phyloP scores from a whole-genome alignment of 768 basidiomycete species.

The Boletus edulis region DNA sequence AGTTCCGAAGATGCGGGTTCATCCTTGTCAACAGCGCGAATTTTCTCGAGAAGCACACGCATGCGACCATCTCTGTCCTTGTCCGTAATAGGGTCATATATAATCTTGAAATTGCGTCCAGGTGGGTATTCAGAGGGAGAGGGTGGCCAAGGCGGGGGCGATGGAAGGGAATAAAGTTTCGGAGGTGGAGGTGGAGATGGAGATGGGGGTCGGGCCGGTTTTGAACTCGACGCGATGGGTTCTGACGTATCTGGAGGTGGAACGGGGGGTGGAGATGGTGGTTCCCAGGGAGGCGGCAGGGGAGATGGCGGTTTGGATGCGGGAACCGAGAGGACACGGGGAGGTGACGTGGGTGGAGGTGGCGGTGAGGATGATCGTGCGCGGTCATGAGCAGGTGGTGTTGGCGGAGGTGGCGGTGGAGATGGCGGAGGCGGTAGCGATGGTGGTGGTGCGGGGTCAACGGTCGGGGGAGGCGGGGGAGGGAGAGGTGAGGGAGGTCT shows the following conservation, averaged over 20 bases:
- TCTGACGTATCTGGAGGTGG: slow-evolving; percentile 28
- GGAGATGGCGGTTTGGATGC: slow-evolving; percentile 30
- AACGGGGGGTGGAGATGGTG: slow-evolving; percentile 16
- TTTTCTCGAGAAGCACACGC: slow-evolving; percentile 40
- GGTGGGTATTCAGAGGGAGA: slow-evolving; percentile 46
- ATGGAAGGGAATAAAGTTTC: slow-evolving; percentile 39
- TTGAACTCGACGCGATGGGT: slow-evolving; percentile 29
- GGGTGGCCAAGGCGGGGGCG: slow-evolving; percentile 56
- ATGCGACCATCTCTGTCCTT: slow-evolving; percentile 40
- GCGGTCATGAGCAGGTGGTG: slow-evolving; percentile 14
- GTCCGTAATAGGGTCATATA: slow-evolving; percentile 62
- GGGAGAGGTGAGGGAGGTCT: slow-evolving; percentile 3
- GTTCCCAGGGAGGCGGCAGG: slow-evolving; percentile 17
- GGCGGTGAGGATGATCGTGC: slow-evolving; percentile 23
- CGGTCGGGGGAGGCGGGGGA: slow-evolving; percentile 14
- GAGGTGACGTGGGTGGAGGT: slow-evolving; percentile 26
- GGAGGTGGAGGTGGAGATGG: slow-evolving; percentile 21
- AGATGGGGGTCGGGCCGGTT: slow-evolving; percentile 6
- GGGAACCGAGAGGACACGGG: slow-evolving; percentile 23
- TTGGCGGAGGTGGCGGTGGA: slow-evolving; percentile 11
- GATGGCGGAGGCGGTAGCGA: slow-evolving; percentile 19
- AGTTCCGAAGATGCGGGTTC: slow-evolving; percentile 24
- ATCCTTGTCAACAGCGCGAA: slow-evolving; percentile 33
- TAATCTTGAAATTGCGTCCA: slow-evolving; percentile 54
- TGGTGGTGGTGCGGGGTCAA: slow-evolving; percentile 18